These are phyloP conservation scores for Daldinia loculata DNA, from an alignment of 495 filamentous ascomycete genomes.

Conservation along the genomic window DNA sequence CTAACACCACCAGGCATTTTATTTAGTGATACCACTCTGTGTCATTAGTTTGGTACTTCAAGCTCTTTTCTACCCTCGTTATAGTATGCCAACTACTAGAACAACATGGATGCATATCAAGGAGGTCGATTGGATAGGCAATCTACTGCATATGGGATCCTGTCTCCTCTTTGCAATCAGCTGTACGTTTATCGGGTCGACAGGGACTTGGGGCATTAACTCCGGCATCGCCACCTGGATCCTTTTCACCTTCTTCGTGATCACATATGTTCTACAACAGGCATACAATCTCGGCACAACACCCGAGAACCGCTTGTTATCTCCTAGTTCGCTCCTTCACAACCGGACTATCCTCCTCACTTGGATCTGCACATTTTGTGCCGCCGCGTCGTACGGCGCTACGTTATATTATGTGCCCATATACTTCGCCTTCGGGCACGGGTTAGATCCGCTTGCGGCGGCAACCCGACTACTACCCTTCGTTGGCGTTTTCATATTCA, in stretches of 20 bases:
- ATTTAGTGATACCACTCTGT: slow-evolving; percentile 68
- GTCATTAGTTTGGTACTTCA: slow-evolving; percentile 61
- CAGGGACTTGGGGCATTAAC: slow-evolving; percentile 50
- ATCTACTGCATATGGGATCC: slow-evolving; percentile 24
- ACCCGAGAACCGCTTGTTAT: slow-evolving; percentile 57
- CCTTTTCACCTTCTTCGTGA: slow-evolving; percentile 26
- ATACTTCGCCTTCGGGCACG: slow-evolving; percentile 58
- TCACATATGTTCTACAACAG: slow-evolving; percentile 38
- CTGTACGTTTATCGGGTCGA: slow-evolving; percentile 49
- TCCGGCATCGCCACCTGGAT: slow-evolving; percentile 30
- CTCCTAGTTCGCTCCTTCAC: slow-evolving; percentile 53
- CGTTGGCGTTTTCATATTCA: slow-evolving; percentile 10
- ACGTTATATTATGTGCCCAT: slow-evolving; percentile 62
- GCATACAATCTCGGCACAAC: slow-evolving; percentile 59
- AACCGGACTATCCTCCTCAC: slow-evolving; percentile 27
- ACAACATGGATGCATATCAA: slow-evolving; percentile 45
- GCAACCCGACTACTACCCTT: slow-evolving; percentile 54
- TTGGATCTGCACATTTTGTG: slow-evolving; percentile 38
- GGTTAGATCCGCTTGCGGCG: slow-evolving; percentile 47
- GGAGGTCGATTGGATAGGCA: slow-evolving; percentile 54
- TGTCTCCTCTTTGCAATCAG: slow-evolving; percentile 34
- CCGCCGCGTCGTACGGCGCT: slow-evolving; percentile 47
- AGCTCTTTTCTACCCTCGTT: slow-evolving; percentile 59
- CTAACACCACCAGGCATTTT: slow-evolving; percentile 58
- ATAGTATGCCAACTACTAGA: slow-evolving; percentile 53